Evolutionary conservation across 78 protist genomes (phyloP).

Genomic region (Monosiga brevicollis): DNA sequence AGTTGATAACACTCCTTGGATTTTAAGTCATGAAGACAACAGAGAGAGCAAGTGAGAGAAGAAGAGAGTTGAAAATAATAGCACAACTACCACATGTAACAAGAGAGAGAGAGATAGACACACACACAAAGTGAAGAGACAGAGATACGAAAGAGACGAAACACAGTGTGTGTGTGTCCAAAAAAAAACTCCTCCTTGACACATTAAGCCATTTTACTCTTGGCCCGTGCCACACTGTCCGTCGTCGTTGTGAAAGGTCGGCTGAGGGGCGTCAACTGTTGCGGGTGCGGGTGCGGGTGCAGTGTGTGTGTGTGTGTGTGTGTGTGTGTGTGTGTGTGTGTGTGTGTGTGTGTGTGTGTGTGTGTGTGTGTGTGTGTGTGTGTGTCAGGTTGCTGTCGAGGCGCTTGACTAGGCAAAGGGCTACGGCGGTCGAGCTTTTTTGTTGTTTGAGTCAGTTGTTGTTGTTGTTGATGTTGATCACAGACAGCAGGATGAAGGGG

Average conservation of each 20-base stretch:
- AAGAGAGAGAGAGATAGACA: no score
- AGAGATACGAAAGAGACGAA: no score
- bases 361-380: neutral
- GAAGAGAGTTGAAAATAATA: no score
- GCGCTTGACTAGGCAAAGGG: no score
- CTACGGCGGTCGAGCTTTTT: no score
- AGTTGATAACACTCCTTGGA: neutral
- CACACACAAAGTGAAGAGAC: no score
- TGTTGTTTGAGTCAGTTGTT: no score
- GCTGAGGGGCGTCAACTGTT: neutral
- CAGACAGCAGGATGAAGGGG: no score
- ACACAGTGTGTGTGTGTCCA: no score
- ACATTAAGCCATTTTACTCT: neutral
- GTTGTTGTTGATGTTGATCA: no score
- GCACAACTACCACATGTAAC: no score
- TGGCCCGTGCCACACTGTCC: neutral
- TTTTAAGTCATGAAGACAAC: neutral
- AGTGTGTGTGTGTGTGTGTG: neutral
- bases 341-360: neutral
- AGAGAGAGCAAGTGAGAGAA: neutral
- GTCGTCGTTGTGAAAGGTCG: neutral
- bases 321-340: neutral
- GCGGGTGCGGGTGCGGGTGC: neutral
- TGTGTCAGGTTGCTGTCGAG: no score
- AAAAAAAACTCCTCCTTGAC: neutral